phyloP scores from a whole-genome alignment of 2,329 filamentous ascomycete species.

The Graphilbum sp. region DNA sequence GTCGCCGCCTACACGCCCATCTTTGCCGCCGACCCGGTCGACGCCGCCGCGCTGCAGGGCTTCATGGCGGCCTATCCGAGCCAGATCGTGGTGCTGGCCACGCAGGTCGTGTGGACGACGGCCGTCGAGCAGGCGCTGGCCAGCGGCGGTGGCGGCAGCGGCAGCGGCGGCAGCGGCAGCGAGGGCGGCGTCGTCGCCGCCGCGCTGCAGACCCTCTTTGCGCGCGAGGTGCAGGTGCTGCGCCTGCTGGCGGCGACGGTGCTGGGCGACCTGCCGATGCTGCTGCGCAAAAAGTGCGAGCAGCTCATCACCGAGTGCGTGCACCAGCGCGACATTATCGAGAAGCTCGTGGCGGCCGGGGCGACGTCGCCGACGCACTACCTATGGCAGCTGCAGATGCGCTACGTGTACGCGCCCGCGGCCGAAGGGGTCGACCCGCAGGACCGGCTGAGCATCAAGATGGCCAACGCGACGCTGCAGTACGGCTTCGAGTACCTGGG shows the following conservation, averaged over 20 bases:
- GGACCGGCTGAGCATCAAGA: slow-evolving; percentile 74
- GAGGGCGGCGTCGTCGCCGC: slow-evolving; percentile 40
- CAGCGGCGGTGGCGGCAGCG: slow-evolving; percentile 10
- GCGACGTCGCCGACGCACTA: slow-evolving; percentile 68
- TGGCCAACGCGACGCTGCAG: slow-evolving; percentile 89
- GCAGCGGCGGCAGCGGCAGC: not conserved
- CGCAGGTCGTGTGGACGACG: slow-evolving; percentile 86
- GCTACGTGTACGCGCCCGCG: slow-evolving; percentile 73
- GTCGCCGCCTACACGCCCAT: slow-evolving; percentile 67
- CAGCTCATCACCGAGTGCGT: slow-evolving; percentile 98
- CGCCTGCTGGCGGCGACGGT: slow-evolving; percentile 78
- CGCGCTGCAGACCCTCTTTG: slow-evolving; percentile 54
- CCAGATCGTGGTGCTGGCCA: slow-evolving; percentile 88
- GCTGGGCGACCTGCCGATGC: slow-evolving; percentile 70
- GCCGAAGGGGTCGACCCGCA: slow-evolving; percentile 46
- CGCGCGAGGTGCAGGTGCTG: slow-evolving; percentile 71
- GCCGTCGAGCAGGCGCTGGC: slow-evolving; percentile 65
- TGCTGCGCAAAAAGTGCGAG: slow-evolving; percentile 91
- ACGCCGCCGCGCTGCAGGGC: slow-evolving; percentile 52
- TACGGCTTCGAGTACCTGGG: slow-evolving; percentile 98
- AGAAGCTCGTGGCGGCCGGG: slow-evolving; percentile 62
- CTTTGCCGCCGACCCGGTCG: slow-evolving; percentile 55
- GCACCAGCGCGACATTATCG: slow-evolving; percentile 86
- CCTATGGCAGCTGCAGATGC: slow-evolving; percentile 92
- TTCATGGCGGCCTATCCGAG: slow-evolving; percentile 79